Evolutionary conservation across 495 filamentous ascomycete species (phyloP).

Genomic region (Daldinia bambusicola): DNA sequence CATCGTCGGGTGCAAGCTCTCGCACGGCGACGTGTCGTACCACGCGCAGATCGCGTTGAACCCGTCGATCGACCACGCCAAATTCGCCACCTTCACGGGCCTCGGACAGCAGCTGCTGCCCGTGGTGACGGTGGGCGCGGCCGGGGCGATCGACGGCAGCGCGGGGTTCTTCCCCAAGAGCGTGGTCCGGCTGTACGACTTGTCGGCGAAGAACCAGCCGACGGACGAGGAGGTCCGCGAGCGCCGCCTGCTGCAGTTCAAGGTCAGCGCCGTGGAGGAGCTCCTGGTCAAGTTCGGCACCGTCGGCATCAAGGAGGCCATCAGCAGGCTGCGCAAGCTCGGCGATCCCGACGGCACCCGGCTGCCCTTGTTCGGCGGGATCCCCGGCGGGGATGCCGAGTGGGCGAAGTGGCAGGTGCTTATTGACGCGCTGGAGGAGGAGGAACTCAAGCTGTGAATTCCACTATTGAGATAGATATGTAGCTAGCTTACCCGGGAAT

Average conservation of each 20-base stretch:
- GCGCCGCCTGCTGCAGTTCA: slow-evolving; percentile 64
- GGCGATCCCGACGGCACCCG: slow-evolving; percentile 66
- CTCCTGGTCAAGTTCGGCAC: slow-evolving; percentile 66
- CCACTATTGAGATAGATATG: no score
- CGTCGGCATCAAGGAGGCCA: slow-evolving; percentile 71
- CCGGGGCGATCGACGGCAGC: slow-evolving; percentile 71
- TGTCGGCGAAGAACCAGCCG: slow-evolving; percentile 53
- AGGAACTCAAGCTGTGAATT: slow-evolving; percentile 34
- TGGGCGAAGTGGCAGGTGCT: slow-evolving; percentile 43
- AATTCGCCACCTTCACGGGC: slow-evolving; percentile 71
- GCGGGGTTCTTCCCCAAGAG: slow-evolving; percentile 70
- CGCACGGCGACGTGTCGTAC: slow-evolving; percentile 70
- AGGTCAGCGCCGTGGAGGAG: slow-evolving; percentile 67
- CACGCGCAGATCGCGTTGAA: slow-evolving; percentile 68
- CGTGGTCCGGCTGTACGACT: slow-evolving; percentile 63
- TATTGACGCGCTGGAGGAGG: slow-evolving; percentile 40
- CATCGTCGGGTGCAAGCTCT: slow-evolving; percentile 76
- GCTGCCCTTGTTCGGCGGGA: slow-evolving; percentile 62
- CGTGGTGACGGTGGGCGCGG: slow-evolving; percentile 66
- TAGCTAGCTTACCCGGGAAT: no score
- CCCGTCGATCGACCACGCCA: slow-evolving; percentile 58
- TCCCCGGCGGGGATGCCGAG: slow-evolving; percentile 57
- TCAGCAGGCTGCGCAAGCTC: slow-evolving; percentile 62
- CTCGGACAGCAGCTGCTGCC: slow-evolving; percentile 74
- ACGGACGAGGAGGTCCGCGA: slow-evolving; percentile 48